Evolutionary conservation across 352 stramenopile species (phyloP).

Genomic region (Phytopythium cucurbitacearum): DNA sequence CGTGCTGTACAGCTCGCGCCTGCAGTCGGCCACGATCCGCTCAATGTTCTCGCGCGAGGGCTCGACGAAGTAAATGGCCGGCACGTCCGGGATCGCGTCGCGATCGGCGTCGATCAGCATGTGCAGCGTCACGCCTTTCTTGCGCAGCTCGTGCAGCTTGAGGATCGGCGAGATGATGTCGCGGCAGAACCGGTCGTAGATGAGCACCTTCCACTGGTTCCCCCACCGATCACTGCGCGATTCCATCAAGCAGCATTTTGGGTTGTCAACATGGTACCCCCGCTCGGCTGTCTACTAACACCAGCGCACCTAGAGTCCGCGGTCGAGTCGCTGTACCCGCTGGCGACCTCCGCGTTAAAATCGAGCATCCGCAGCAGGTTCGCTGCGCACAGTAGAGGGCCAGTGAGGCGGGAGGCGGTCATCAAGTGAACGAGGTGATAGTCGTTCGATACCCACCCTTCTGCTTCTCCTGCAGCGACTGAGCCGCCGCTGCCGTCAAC

Average conservation of each 20-base stretch:
- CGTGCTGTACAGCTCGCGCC: conserved; percentile 90
- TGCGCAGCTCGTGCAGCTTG: conserved; percentile 95
- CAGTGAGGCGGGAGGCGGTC: background rate
- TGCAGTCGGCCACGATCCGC: conserved; percentile 93
- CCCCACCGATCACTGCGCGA: conserved; percentile 60
- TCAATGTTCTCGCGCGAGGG: conserved; percentile 94
- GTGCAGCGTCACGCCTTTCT: conserved; percentile 96
- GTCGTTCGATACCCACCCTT: conserved; percentile 37
- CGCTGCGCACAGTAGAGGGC: conserved; percentile 19
- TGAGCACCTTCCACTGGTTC: conserved; percentile 94
- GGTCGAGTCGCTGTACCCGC: conserved; percentile 22
- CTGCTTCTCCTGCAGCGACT: conserved; percentile 81
- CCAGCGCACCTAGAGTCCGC: conserved; percentile 26
- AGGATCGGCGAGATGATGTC: conserved; percentile 98
- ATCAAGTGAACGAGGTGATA: background rate
- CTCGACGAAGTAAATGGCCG: conserved; percentile 96
- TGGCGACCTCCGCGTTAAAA: conserved; percentile 70
- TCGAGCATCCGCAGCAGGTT: conserved; percentile 83
- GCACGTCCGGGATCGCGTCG: conserved; percentile 96
- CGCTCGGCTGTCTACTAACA: too few species aligned
- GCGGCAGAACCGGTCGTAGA: conserved; percentile 95
- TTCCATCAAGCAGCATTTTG: background rate
- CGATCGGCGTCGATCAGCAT: conserved; percentile 93
- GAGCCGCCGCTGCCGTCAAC: conserved; percentile 26
- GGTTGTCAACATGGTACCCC: background rate